Percentiles rank a stretch among this genome's conserved stretches.
phyloP scores from a whole-genome alignment of 495 filamentous ascomycete genomes.

The Amphirosellinia nigrospora region DNA sequence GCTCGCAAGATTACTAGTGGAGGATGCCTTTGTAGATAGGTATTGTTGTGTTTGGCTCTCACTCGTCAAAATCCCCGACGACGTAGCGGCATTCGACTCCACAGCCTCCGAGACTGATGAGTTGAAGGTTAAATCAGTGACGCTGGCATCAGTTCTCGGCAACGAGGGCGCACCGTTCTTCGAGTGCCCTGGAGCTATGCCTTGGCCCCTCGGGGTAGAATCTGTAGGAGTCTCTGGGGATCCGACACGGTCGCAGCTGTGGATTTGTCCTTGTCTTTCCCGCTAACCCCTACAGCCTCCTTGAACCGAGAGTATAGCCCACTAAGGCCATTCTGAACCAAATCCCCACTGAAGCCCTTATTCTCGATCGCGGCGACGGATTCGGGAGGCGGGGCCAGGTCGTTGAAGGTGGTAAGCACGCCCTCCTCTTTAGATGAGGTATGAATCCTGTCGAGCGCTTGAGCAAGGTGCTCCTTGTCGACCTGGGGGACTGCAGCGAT shows the following conservation, averaged over 20 bases:
- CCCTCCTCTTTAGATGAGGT: conserved; percentile 79
- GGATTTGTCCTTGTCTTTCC: conserved; percentile 60
- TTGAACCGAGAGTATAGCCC: conserved; percentile 83
- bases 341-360: conserved; percentile 71
- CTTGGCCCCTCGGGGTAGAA: conserved; percentile 44
- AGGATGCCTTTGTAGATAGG: conserved; percentile 61
- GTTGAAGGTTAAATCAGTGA: conserved; percentile 44
- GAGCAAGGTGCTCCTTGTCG: conserved; percentile 73
- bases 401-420: conserved; percentile 85
- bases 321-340: conserved; percentile 81
- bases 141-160: conserved; percentile 42
- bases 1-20: conserved; percentile 56
- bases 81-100: conserved; percentile 43
- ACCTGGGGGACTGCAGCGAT: conserved; percentile 55
- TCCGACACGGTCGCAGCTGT: conserved; percentile 27
- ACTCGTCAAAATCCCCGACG: conserved; percentile 41
- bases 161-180: conserved; percentile 45
- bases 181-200: conserved; percentile 44
- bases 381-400: conserved; percentile 70
- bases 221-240: conserved; percentile 49
- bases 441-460: conserved; percentile 85
- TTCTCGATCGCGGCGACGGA: conserved; percentile 62
- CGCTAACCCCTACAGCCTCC: conserved; percentile 72
- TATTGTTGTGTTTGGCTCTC: conserved; percentile 46
- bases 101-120: conserved; percentile 45